Conservation (phyloP, 768 basidiomycete species). For the Agaricus blazei region DNA sequence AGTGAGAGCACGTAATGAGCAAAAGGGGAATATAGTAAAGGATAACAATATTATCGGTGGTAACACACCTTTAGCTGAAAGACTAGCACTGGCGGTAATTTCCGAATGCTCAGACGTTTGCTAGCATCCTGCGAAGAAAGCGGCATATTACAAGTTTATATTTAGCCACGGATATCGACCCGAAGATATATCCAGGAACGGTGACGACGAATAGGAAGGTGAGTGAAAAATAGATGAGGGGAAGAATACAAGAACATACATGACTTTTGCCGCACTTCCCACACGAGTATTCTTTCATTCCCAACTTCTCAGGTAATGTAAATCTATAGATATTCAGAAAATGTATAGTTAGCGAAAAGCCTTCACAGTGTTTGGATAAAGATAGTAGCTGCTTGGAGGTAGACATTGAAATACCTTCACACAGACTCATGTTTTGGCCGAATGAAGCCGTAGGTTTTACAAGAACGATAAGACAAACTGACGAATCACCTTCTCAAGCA, state of each 20-base stretch:
- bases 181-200: neutral
- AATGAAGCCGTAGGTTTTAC: too few species aligned
- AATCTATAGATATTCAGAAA: conserved; percentile 43
- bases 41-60: neutral
- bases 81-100: conserved; percentile 83
- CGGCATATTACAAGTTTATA: neutral
- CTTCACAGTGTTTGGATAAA: too few species aligned
- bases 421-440: too few species aligned
- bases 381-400: too few species aligned
- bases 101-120: conserved; percentile 80
- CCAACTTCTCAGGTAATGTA: conserved; percentile 82
- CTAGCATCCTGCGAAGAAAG: conserved; percentile 56
- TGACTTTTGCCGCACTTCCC: conserved; percentile 72
- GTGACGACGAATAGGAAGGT: neutral
- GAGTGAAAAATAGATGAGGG: neutral
- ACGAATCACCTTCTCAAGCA: conserved; percentile 63
- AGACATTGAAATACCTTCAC: too few species aligned
- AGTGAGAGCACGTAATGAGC: neutral
- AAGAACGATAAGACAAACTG: neutral
- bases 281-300: conserved; percentile 79
- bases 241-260: conserved; percentile 29
- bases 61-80: conserved; percentile 86
- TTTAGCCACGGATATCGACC: neutral
- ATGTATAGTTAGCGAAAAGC: conserved; percentile 3
- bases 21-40: neutral